A percentile compares a stretch with the other conserved stretches of the same genome.
phyloP scores from a whole-genome alignment of 495 filamentous ascomycete species.

The Cetradonia linearis region DNA sequence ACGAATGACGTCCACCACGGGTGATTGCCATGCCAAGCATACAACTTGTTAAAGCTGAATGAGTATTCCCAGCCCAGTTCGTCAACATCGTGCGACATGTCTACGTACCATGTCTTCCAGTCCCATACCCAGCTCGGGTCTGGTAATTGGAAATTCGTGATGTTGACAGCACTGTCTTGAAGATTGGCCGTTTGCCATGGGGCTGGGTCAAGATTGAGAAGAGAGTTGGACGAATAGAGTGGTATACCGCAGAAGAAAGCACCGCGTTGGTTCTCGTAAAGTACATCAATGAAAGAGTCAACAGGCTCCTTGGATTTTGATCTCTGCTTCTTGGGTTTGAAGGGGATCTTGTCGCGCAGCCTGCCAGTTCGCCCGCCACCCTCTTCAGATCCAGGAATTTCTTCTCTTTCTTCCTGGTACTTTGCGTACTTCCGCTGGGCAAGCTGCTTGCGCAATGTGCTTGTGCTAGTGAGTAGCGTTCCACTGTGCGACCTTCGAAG shows the following conservation, averaged over 20 bases:
- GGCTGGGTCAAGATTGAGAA: conserved; percentile 77
- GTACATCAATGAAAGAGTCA: conserved; percentile 60
- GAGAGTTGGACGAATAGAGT: conserved; percentile 72
- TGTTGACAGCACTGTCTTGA: conserved; percentile 69
- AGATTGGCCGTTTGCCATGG: conserved; percentile 73
- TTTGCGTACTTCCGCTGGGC: conserved; percentile 51
- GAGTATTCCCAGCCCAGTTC: conserved; percentile 95
- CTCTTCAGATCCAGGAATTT: conserved; percentile 21
- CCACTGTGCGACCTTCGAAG: conserved; percentile 15
- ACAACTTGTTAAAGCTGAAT: conserved; percentile 65
- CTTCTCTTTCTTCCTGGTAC: conserved; percentile 46
- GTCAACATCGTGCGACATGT: conserved; percentile 79
- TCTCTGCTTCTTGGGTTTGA: conserved; percentile 25
- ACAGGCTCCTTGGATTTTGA: conserved; percentile 30
- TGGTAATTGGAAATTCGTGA: conserved; percentile 81
- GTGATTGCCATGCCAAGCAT: conserved; percentile 84
- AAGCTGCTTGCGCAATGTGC: conserved; percentile 39
- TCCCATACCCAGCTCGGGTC: conserved; percentile 96
- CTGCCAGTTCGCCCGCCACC: conserved; percentile 17
- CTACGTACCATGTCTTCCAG: conserved; percentile 90
- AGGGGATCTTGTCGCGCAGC: conserved; percentile 20
- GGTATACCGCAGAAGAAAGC: conserved; percentile 81
- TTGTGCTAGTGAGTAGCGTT: conserved; percentile 17
- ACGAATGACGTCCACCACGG: conserved; percentile 92
- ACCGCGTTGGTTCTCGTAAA: conserved; percentile 90